A percentile compares a stretch with the other conserved stretches of the same genome.
These are phyloP conservation scores for Myrmaecium sp. DNA, from an alignment of 2,329 filamentous ascomycete species.

Conservation along the genomic window DNA sequence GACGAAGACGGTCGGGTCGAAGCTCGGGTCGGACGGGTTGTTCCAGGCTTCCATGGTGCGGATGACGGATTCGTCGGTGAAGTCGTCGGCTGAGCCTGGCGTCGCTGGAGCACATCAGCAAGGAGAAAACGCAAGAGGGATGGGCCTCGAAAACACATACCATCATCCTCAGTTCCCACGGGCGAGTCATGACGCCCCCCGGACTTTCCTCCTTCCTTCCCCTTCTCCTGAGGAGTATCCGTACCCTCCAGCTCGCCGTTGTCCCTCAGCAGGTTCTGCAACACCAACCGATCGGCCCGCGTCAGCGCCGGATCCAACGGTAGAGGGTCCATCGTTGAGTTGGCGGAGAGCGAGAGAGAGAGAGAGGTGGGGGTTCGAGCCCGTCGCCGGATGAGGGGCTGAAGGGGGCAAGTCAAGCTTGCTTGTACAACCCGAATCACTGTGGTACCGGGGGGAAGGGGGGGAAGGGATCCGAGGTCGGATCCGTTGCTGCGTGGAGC, in stretches of 20 bases:
- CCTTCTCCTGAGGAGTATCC: slow-evolving; percentile 1
- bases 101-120: not conserved
- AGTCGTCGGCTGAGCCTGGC: not conserved
- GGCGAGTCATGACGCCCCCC: not conserved
- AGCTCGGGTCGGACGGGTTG: slow-evolving; percentile 28
- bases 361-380: no score
- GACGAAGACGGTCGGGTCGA: slow-evolving; percentile 39
- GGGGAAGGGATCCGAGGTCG: no score
- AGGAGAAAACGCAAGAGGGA: no score
- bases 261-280: slow-evolving; percentile 21
- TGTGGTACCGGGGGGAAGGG: no score
- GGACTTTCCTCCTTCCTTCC: slow-evolving; percentile 1
- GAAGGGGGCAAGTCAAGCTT: no score
- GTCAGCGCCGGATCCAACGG: slow-evolving; percentile 18
- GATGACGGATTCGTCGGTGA: slow-evolving; percentile 17
- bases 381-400: no score
- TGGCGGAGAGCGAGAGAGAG: no score
- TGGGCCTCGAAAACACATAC: no score
- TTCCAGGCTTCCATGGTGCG: slow-evolving; percentile 32
- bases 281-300: slow-evolving; percentile 21
- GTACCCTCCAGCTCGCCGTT: slow-evolving; percentile 3
- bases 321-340: no score
- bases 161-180: no score
- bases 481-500: no score
- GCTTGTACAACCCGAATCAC: no score